These are phyloP conservation scores for Trametes cubensis DNA, from an alignment of 768 basidiomycete genomes.

Conservation along the genomic window DNA sequence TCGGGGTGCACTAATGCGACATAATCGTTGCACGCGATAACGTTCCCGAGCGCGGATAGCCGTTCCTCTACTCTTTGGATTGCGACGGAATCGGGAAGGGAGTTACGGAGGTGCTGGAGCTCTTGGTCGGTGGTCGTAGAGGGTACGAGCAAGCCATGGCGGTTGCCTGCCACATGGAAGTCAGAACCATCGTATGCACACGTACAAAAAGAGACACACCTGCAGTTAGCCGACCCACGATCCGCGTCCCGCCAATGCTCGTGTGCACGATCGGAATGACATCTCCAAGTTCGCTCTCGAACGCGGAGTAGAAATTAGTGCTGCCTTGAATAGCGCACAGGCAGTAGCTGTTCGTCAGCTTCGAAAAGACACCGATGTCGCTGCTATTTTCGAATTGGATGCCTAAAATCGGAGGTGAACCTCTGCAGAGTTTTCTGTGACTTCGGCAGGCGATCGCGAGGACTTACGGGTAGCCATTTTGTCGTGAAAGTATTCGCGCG, in stretches of 20 bases:
- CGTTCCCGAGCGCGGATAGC: conserved; percentile 95
- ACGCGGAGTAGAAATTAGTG: conserved; percentile 97
- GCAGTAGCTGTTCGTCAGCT: conserved; percentile 98
- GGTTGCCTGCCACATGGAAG: conserved; percentile 65
- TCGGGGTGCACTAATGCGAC: conserved; percentile 99
- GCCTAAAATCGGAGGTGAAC: conserved; percentile 47
- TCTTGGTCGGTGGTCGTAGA: conserved; percentile 97
- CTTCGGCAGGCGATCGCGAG: conserved; percentile 29
- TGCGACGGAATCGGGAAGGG: conserved; percentile 89
- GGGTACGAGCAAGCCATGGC: conserved; percentile 96
- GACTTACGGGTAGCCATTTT: conserved; percentile 66
- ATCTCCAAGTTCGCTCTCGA: conserved; percentile 92
- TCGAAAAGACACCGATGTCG: conserved; percentile 96
- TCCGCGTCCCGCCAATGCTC: conserved; percentile 91
- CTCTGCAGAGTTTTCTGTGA: not conserved
- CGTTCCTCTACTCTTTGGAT: conserved; percentile 98
- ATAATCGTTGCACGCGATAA: conserved; percentile 98
- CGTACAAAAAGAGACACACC: conserved; percentile 47
- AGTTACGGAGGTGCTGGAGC: conserved; percentile 94
- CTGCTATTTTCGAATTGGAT: conserved; percentile 92
- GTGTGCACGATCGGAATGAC: conserved; percentile 96
- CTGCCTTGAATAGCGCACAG: conserved; percentile 91
- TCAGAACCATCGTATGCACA: not conserved
- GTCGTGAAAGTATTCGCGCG: conserved; percentile 10
- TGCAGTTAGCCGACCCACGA: conserved; percentile 90